Percentiles rank a stretch among this genome's conserved stretches.
phyloP scores from a whole-genome alignment of 257 asterid species.

The Cinchona pubescens region DNA sequence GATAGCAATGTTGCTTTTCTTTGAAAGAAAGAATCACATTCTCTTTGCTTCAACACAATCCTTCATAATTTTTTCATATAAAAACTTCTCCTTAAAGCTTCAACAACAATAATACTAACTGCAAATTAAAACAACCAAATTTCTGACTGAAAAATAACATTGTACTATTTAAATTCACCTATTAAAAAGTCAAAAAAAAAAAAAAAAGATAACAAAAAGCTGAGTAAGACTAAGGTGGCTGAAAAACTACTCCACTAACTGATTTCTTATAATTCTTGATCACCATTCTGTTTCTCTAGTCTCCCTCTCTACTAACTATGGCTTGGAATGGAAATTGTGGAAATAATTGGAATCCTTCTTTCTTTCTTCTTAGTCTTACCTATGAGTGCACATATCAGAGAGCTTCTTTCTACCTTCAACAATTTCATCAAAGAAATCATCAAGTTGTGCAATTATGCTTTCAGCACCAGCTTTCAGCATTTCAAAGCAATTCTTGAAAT shows the following conservation, averaged over 20 bases:
- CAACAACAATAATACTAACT: constrained; percentile 9
- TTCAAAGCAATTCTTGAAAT: constrained; percentile 56
- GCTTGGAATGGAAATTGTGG: background rate
- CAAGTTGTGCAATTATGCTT: constrained; percentile 64
- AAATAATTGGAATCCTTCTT: no score
- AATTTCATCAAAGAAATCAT: constrained; percentile 85
- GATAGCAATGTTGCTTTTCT: constrained; percentile 22
- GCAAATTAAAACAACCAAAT: constrained; percentile 13
- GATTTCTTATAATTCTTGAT: constrained; percentile 33
- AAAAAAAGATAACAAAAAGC: background rate
- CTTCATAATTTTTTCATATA: constrained; percentile 19
- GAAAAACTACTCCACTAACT: constrained; percentile 20
- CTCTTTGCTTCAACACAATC: constrained; percentile 27
- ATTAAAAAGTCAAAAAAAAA: background rate
- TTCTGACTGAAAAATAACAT: constrained; percentile 14
- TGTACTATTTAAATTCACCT: background rate
- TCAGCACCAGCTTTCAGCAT: constrained; percentile 66
- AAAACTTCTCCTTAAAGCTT: constrained; percentile 31
- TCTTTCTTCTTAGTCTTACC: constrained; percentile 36
- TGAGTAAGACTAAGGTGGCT: background rate
- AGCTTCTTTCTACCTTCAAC: constrained; percentile 82
- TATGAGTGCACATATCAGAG: constrained; percentile 67
- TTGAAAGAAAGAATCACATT: constrained; percentile 56
- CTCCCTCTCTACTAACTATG: constrained; percentile 9
- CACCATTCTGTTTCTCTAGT: constrained; percentile 16